Evolutionary conservation across 768 basidiomycete genomes (phyloP), one percentile per base, ranked within the genome.

Genomic region (Tremella fuciformis): DNA sequence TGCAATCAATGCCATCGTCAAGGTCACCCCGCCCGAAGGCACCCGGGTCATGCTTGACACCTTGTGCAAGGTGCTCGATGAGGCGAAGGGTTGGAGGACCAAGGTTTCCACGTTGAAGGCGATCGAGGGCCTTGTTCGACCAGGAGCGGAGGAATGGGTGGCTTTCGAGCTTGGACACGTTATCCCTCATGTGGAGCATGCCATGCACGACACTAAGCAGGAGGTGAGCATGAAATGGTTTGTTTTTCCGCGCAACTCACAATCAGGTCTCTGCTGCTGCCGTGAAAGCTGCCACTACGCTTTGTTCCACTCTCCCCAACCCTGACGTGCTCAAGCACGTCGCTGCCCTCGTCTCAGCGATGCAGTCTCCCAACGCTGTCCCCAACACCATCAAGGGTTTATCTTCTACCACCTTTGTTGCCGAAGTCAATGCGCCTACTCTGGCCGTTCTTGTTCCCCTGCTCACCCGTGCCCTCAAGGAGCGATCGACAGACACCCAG

Each of bases 121-220:
- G 1, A 83, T 97, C 73, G 89, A 85, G 73, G 79, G 76, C 44
- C 86, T 91, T 63, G 87, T 87, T 26, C 78, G 79, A 63, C 60
- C 69, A 6, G 74, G 71, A 24, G 70, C 69, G 0, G 80, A 80
- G 42, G 80, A 83, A 15, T 87, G 88, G 52, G 88, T 96, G 50
- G 91, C 90, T n/a, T 82, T 84, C 29, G 86, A 93, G 71, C 80
- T 98, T 38, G 92, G 85, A 15, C 79, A 80, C 9, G 84, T 89
- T 46, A 83, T 98, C 48, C 93, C 93, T 18, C 86, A 85, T 69
- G 85, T 98, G 13, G 91, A 93, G 74, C 80, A 79, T 37, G 86
- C 91, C 4, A 92, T 98, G 92, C 90, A 94, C 69, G 94, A 98
- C 78, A 97, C 94, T 58, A 98, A 98, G 77, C 78, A 84, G 68